Conservation (phyloP, 176 grass and related monocot genomes). For the Echinochloa phyllopogon region DNA sequence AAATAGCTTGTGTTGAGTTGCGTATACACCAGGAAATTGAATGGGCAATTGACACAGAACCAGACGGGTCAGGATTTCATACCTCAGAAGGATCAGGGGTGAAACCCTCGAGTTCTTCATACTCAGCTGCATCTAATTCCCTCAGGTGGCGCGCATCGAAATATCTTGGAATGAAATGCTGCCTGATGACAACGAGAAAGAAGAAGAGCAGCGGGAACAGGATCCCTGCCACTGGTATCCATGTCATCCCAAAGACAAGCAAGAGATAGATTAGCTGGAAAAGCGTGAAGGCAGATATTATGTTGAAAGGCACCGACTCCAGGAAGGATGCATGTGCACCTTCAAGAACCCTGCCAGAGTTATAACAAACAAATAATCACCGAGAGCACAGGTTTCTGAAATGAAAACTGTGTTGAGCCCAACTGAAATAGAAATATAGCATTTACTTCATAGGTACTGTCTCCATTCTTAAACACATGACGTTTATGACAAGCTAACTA, state of each 20-base stretch:
- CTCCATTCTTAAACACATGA: too few relatives aligned
- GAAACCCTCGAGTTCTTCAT: slow-evolving; percentile 71
- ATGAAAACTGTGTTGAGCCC: not conserved
- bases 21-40: not conserved
- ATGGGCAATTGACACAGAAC: not conserved
- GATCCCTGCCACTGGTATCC: slow-evolving; percentile 86
- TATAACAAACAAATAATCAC: slow-evolving; percentile 23
- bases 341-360: slow-evolving; percentile 77
- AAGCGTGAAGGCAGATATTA: slow-evolving; percentile 72
- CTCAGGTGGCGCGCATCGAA: slow-evolving; percentile 58
- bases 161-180: slow-evolving; percentile 71
- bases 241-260: slow-evolving; percentile 79
- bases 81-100: slow-evolving; percentile 50
- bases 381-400: not conserved
- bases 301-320: slow-evolving; percentile 74
- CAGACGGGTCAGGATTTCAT: not conserved
- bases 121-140: slow-evolving; percentile 83
- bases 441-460: not conserved
- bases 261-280: slow-evolving; percentile 81
- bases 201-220: slow-evolving; percentile 89
- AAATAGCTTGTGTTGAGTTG: not conserved
- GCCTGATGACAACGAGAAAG: slow-evolving; percentile 69
- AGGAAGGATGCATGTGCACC: slow-evolving; percentile 85
- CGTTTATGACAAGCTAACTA: too few relatives aligned
- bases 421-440: not conserved